Evolutionary conservation across 2,329 filamentous ascomycete species (phyloP).

Genomic region (Xylaria sp.): DNA sequence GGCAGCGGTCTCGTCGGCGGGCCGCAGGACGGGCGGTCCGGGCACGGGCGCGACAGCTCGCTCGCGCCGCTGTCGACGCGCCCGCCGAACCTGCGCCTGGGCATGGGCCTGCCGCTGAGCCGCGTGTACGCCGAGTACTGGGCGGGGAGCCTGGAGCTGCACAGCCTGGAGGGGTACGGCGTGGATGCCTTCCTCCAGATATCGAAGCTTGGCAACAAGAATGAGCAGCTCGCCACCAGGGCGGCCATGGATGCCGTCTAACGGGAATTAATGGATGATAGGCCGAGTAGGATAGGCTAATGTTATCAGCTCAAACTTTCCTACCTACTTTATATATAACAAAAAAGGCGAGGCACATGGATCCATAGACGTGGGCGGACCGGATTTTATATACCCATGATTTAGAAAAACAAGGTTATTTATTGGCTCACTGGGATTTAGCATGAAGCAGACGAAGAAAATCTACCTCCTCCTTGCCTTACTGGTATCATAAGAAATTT

Average conservation of each 20-base stretch:
- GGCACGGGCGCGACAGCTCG: slow-evolving; percentile 57
- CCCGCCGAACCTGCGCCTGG: slow-evolving; percentile 83
- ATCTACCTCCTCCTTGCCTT: slow-evolving; percentile 15
- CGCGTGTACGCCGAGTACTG: slow-evolving; percentile 97
- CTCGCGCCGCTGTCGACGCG: slow-evolving; percentile 79
- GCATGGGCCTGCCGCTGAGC: slow-evolving; percentile 92
- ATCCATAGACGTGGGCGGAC: neutral
- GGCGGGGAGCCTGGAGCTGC: slow-evolving; percentile 88
- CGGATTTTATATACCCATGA: neutral
- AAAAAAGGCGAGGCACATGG: neutral
- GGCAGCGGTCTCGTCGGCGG: slow-evolving; percentile 30
- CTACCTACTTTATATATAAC: no score
- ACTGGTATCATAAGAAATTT: slow-evolving; percentile 54
- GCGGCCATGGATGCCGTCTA: slow-evolving; percentile 78
- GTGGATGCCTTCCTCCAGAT: slow-evolving; percentile 96
- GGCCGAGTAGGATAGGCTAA: no score
- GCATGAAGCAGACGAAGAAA: slow-evolving; percentile 10
- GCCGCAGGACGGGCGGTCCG: slow-evolving; percentile 26
- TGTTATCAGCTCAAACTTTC: no score
- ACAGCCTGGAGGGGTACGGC: slow-evolving; percentile 93
- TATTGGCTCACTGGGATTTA: neutral
- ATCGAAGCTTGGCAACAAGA: slow-evolving; percentile 95
- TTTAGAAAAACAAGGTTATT: neutral
- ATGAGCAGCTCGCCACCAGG: slow-evolving; percentile 83
- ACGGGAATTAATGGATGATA: slow-evolving; percentile 16